These are phyloP conservation scores for Backusella parvicylindrica DNA, from an alignment of 192 early-diverging fungal species.

Conservation along the genomic window DNA sequence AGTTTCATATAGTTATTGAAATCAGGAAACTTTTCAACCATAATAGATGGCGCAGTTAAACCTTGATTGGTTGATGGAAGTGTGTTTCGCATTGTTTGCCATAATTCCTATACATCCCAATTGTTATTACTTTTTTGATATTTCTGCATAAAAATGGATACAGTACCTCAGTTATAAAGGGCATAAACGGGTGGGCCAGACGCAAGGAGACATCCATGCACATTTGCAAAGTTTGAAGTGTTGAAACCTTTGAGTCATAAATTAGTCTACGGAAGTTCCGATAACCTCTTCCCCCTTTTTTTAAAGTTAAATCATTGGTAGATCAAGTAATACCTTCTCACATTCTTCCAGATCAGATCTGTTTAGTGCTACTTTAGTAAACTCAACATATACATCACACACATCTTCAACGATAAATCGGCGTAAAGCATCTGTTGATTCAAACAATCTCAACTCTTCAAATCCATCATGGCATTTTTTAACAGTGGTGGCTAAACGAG, in stretches of 20 bases:
- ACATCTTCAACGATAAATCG: slow-evolving; percentile 89
- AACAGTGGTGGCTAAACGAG: slow-evolving; percentile 73
- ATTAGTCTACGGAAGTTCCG: not conserved
- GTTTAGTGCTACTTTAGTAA: slow-evolving; percentile 78
- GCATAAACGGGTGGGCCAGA: slow-evolving; percentile 96
- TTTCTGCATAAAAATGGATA: not conserved
- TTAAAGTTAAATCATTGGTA: not conserved
- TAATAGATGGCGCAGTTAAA: slow-evolving; percentile 32
- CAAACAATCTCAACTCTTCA: slow-evolving; percentile 66
- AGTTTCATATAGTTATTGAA: slow-evolving; percentile 21
- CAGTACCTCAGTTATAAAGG: slow-evolving; percentile 90
- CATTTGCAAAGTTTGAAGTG: slow-evolving; percentile 54
- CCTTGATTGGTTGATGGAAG: slow-evolving; percentile 15
- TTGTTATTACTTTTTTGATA: not conserved
- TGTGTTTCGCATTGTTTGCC: slow-evolving; percentile 40
- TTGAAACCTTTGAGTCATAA: slow-evolving; percentile 30
- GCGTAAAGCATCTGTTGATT: slow-evolving; percentile 76
- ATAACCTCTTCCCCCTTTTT: not conserved
- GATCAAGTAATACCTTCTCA: slow-evolving; percentile 42
- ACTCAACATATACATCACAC: slow-evolving; percentile 94
- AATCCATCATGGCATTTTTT: slow-evolving; percentile 63
- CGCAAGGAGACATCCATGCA: slow-evolving; percentile 76
- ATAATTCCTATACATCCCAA: slow-evolving; percentile 46
- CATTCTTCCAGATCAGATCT: slow-evolving; percentile 44
- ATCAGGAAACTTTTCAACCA: slow-evolving; percentile 46